phyloP scores from a whole-genome alignment of 2,329 filamentous ascomycete species.

The Fusarium foetens region DNA sequence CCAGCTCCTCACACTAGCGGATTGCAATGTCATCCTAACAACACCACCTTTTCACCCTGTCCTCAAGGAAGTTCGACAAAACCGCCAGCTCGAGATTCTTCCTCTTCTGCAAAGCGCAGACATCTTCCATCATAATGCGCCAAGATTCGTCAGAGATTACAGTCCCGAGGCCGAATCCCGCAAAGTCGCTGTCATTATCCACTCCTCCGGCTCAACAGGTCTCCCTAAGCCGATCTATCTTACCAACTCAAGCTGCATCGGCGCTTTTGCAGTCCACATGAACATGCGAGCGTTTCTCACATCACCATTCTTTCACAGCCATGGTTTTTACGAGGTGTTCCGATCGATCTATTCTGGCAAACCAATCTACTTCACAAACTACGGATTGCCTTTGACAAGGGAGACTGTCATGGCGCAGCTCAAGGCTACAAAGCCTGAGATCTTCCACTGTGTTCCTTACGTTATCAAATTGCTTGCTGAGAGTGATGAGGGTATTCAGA shows the following conservation, averaged over 20 bases:
- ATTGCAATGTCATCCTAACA: slow-evolving; percentile 27
- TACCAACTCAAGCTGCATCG: slow-evolving; percentile 61
- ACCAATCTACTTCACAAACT: slow-evolving; percentile 64
- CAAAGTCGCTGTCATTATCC: slow-evolving; percentile 42
- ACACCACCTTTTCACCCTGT: slow-evolving; percentile 34
- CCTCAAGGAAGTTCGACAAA: slow-evolving; percentile 23
- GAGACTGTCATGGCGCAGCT: slow-evolving; percentile 59
- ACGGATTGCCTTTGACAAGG: slow-evolving; percentile 63
- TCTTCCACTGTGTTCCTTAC: slow-evolving; percentile 72
- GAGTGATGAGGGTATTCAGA: slow-evolving; percentile 61
- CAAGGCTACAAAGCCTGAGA: slow-evolving; percentile 52
- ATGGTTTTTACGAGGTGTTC: slow-evolving; percentile 66
- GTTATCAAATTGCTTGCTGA: slow-evolving; percentile 71
- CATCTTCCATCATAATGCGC: slow-evolving; percentile 13
- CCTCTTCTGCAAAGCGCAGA: slow-evolving; percentile 19
- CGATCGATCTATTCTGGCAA: slow-evolving; percentile 62
- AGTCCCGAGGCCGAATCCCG: slow-evolving; percentile 26
- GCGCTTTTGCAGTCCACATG: slow-evolving; percentile 55
- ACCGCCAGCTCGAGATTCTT: slow-evolving; percentile 18
- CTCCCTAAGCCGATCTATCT: slow-evolving; percentile 72
- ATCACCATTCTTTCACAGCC: slow-evolving; percentile 68
- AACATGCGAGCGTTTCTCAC: slow-evolving; percentile 62
- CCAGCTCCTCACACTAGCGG: slow-evolving; percentile 21
- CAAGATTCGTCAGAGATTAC: slow-evolving; percentile 28
- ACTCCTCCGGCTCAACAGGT: slow-evolving; percentile 65